A percentile compares a stretch with the other conserved stretches of the same genome.
phyloP scores from a whole-genome alignment of 257 asterid genomes.

The Coffea eugenioides region DNA sequence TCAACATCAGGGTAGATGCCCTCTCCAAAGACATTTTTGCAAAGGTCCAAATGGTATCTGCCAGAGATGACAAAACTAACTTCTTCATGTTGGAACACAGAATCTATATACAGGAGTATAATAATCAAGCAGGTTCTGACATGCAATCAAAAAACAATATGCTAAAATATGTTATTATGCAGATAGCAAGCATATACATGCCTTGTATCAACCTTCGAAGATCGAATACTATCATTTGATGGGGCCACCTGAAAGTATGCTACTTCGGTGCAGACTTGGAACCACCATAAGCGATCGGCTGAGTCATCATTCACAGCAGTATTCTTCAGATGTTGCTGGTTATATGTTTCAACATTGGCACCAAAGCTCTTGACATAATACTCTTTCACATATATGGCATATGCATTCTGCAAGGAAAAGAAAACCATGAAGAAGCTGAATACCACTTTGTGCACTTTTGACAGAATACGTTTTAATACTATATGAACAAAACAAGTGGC shows the following conservation, averaged over 20 bases:
- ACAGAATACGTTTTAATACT: too few relatives aligned
- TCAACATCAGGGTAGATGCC: slow-evolving; percentile 73
- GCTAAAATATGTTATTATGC: not conserved
- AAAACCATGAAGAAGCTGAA: not conserved
- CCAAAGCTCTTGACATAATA: slow-evolving; percentile 50
- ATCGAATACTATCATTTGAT: slow-evolving; percentile 84
- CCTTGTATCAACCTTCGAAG: slow-evolving; percentile 75
- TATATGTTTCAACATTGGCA: slow-evolving; percentile 53
- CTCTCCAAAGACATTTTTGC: slow-evolving; percentile 83
- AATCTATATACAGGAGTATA: slow-evolving; percentile 1
- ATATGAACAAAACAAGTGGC: too few relatives aligned
- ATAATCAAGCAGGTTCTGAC: slow-evolving; percentile 8
- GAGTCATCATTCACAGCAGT: slow-evolving; percentile 37
- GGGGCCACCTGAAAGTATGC: slow-evolving; percentile 99
- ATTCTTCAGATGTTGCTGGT: slow-evolving; percentile 67
- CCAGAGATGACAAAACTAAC: slow-evolving; percentile 23
- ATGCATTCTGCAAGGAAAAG: slow-evolving; percentile 64
- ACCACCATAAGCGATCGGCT: slow-evolving; percentile 94
- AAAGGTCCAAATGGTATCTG: slow-evolving; percentile 95
- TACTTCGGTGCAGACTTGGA: slow-evolving; percentile 98
- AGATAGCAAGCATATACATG: slow-evolving; percentile 23
- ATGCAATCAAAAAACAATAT: not conserved
- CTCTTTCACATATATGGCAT: slow-evolving; percentile 76
- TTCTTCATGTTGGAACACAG: not conserved
- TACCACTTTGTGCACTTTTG: not conserved